These are phyloP conservation scores for Hypericum perforatum DNA, from an alignment of 345 rosid species.

Conservation along the genomic window DNA sequence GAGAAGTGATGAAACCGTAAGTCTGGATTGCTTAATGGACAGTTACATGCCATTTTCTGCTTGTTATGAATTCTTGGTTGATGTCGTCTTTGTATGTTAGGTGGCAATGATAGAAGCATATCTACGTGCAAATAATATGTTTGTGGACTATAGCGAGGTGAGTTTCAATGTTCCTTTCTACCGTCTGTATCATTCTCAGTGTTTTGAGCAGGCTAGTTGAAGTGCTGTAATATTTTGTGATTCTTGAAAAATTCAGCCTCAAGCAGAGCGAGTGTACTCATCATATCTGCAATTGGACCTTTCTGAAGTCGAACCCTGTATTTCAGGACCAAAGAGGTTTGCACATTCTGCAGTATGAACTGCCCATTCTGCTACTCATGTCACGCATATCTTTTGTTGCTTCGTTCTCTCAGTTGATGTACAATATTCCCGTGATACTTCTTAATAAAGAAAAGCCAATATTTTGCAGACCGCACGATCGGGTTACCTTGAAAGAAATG, in stretches of 20 bases:
- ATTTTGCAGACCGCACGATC: constrained; percentile 1
- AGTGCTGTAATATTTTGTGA: not conserved
- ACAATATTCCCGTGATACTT: not conserved
- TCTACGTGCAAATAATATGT: constrained; percentile 1
- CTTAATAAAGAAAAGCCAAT: too few species aligned
- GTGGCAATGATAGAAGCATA: constrained; percentile 5
- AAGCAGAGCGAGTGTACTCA: not conserved
- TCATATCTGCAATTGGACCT: constrained; percentile 5
- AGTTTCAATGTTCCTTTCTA: not conserved
- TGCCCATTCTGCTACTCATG: not conserved
- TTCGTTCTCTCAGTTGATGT: not conserved
- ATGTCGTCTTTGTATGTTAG: not conserved
- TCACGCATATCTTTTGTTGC: not conserved
- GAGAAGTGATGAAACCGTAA: constrained; percentile 23
- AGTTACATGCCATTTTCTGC: not conserved
- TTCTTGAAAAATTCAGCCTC: not conserved
- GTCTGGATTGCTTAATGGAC: not conserved
- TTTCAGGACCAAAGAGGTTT: constrained; percentile 7
- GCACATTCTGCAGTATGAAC: not conserved
- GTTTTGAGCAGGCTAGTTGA: not conserved
- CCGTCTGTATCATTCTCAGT: not conserved
- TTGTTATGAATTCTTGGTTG: not conserved
- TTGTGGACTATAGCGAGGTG: constrained; percentile 4
- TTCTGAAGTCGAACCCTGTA: constrained; percentile 4
- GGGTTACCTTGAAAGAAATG: constrained; percentile 3